Percentiles rank a stretch among this genome's conserved stretches.
These are phyloP conservation scores for Ophiostoma australiae DNA, from an alignment of 2,329 filamentous ascomycete species.

Conservation along the genomic window DNA sequence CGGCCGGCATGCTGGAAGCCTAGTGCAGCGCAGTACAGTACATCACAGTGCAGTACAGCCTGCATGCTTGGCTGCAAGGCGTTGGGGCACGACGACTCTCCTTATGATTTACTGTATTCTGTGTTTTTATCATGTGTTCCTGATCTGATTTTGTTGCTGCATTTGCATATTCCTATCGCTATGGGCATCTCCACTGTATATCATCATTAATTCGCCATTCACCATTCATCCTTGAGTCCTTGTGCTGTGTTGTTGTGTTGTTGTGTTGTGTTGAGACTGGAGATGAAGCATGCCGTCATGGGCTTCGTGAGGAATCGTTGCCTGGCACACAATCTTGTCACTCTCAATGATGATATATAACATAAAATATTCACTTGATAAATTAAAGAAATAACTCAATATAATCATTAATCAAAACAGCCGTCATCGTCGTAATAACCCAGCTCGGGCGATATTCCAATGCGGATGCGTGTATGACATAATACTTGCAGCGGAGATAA, in stretches of 20 bases:
- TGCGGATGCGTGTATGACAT: neutral
- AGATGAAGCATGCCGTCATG: neutral
- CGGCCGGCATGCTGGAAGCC: neutral
- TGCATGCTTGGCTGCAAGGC: neutral
- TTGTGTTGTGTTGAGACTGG: neutral
- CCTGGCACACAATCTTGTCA: no score
- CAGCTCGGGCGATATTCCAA: neutral
- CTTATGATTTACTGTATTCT: neutral
- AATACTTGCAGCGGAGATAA: conserved; percentile 3
- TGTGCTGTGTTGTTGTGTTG: neutral
- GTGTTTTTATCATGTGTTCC: neutral
- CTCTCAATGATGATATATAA: no score
- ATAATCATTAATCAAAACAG: no score
- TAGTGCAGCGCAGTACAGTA: no score
- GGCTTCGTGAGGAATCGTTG: no score
- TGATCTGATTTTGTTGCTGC: neutral
- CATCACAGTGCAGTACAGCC: neutral
- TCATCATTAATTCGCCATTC: conserved; percentile 2
- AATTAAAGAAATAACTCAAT: no score
- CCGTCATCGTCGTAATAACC: no score
- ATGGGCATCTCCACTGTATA: conserved; percentile 25
- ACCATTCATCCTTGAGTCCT: neutral
- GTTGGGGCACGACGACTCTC: conserved; percentile 14
- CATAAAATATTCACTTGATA: no score
- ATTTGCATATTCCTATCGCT: conserved; percentile 3